These are phyloP conservation scores for Iris pallida DNA, from an alignment of 116 monocot genomes.

Conservation along the genomic window DNA sequence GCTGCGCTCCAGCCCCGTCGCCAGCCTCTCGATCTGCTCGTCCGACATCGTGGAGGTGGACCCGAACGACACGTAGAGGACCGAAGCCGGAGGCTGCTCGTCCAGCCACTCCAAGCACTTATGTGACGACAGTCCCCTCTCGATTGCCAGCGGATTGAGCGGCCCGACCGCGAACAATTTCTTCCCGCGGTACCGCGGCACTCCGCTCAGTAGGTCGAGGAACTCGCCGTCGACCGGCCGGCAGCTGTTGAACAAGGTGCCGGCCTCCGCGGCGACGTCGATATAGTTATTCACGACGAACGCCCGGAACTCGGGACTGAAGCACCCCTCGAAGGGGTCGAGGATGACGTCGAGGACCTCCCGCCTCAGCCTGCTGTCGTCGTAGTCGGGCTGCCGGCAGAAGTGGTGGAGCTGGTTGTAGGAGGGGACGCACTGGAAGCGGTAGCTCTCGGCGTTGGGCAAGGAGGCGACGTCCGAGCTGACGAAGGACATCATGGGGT, in stretches of 20 bases:
- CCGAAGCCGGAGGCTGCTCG: background rate
- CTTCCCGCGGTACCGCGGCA: background rate
- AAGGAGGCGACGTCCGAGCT: conserved; percentile 1
- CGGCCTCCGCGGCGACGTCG: background rate
- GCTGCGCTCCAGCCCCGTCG: conserved; percentile 6
- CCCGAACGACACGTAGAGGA: conserved; percentile 3
- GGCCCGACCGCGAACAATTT: conserved; percentile 30
- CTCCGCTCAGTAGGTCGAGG: conserved; percentile 10
- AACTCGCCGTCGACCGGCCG: conserved; percentile 22
- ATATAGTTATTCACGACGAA: background rate
- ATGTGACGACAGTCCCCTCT: no score
- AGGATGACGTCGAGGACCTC: background rate
- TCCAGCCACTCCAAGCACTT: conserved; percentile 7
- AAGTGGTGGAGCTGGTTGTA: conserved; percentile 1
- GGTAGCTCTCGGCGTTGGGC: conserved; percentile 21
- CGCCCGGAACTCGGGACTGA: conserved; percentile 12
- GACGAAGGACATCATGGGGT: conserved; percentile 18
- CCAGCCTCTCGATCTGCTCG: conserved; percentile 1
- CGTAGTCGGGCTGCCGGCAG: background rate
- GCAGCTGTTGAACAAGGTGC: conserved; percentile 22
- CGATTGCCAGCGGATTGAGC: conserved; percentile 19
- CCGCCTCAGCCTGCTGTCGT: background rate
- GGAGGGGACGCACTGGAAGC: conserved; percentile 3
- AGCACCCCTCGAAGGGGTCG: background rate
- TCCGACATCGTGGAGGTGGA: background rate